These are phyloP conservation scores for Rheum nobile DNA, from an alignment of 148 eudicot genomes.

Conservation along the genomic window DNA sequence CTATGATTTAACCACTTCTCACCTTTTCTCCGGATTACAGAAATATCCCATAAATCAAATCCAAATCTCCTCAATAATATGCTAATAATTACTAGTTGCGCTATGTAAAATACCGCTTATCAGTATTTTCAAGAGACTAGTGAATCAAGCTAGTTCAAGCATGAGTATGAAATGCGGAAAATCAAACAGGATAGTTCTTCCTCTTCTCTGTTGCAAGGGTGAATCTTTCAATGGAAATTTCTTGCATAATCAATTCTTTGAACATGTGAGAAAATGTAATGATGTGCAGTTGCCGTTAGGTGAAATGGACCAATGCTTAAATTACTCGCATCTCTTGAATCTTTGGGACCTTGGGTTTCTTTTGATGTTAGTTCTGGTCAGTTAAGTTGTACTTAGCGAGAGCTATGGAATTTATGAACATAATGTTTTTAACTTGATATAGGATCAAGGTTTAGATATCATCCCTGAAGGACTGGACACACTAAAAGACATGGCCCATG, in stretches of 20 bases:
- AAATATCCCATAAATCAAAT: too few species aligned
- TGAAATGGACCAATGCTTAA: too few species aligned
- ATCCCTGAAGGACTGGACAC: constrained; percentile 59
- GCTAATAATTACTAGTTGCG: too few species aligned
- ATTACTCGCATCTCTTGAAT: background rate
- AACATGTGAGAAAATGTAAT: background rate
- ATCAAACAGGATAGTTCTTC: constrained; percentile 28
- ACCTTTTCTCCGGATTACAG: too few species aligned
- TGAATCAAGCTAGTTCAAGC: constrained; percentile 40
- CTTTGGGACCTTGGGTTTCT: background rate
- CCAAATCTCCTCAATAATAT: too few species aligned
- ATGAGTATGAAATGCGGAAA: constrained; percentile 67
- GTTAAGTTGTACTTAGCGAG: background rate
- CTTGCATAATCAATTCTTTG: background rate
- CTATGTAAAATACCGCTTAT: too few species aligned
- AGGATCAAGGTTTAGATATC: constrained; percentile 59
- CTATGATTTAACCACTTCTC: too few species aligned
- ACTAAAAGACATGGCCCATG: constrained; percentile 47
- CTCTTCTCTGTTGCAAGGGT: background rate
- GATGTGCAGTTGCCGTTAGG: too few species aligned
- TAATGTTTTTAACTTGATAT: background rate
- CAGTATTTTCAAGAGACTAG: constrained; percentile 37
- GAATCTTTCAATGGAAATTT: too few species aligned
- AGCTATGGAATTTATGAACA: too few species aligned
- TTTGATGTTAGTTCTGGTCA: background rate